Conservation (phyloP, 306 rosid genomes). For the Vicia sativa region DNA sequence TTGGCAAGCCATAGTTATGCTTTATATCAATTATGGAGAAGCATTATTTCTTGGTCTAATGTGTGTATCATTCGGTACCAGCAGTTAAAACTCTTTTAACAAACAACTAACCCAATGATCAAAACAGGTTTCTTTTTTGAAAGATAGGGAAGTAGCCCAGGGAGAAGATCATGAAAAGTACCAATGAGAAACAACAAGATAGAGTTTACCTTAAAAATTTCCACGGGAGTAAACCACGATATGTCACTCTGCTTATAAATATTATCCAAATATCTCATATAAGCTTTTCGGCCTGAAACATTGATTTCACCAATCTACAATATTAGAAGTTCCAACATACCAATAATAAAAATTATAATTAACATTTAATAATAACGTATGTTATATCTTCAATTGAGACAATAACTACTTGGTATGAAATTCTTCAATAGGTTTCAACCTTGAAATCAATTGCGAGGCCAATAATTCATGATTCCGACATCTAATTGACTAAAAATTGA, state of each 20-base stretch:
- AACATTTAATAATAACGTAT: neutral
- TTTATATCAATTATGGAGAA: conserved; percentile 4
- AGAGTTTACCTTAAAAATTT: conserved; percentile 73
- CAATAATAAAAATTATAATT: conserved; percentile 4
- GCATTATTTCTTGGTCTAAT: neutral
- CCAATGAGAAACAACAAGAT: conserved; percentile 3
- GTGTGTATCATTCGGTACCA: neutral
- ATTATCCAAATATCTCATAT: conserved; percentile 76
- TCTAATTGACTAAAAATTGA: no score
- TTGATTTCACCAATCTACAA: conserved; percentile 29
- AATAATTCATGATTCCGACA: no score
- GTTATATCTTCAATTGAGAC: neutral
- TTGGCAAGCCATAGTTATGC: neutral
- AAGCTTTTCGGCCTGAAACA: conserved; percentile 82
- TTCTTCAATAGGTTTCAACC: neutral
- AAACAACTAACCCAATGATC: conserved; percentile 7
- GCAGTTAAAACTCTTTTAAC: conserved; percentile 14
- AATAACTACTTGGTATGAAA: neutral
- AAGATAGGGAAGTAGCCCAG: neutral
- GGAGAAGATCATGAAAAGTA: neutral
- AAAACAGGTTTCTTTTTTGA: neutral
- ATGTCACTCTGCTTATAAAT: conserved; percentile 76
- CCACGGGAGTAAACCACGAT: conserved; percentile 97
- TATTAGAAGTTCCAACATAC: conserved; percentile 26
- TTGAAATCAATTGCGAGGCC: no score